Percentiles rank a stretch among this genome's conserved stretches.
Conservation (phyloP, 176 grass and related monocot species). For the Ananas comosus region DNA sequence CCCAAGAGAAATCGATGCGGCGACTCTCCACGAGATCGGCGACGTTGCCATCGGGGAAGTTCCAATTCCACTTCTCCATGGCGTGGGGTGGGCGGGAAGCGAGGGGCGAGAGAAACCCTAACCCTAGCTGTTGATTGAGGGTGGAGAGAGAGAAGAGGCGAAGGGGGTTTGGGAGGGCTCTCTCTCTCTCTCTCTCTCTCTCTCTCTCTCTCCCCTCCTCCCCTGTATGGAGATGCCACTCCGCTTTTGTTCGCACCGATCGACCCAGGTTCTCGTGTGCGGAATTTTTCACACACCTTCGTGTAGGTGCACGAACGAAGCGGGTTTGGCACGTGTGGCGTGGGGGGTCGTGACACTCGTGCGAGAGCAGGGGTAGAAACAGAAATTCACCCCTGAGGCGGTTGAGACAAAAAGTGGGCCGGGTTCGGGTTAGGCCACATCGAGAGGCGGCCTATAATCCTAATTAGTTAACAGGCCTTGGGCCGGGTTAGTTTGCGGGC, state of each 20-base stretch:
- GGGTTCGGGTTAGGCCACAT: no score
- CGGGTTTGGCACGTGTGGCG: no score
- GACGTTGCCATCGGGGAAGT: conserved; percentile 50
- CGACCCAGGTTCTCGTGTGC: no score
- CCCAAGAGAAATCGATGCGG: conserved; percentile 26
- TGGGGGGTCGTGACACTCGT: no score
- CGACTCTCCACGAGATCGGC: conserved; percentile 54
- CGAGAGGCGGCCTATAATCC: no score
- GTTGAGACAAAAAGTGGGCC: no score
- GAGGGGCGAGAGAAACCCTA: conserved; percentile 7
- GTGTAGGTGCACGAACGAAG: no score
- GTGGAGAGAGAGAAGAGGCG: not conserved
- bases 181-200: not conserved
- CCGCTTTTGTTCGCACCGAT: not conserved
- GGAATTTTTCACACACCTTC: no score
- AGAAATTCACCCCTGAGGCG: no score
- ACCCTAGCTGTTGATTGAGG: not conserved
- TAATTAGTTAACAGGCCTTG: no score
- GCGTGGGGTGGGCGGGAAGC: not conserved
- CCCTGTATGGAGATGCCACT: not conserved
- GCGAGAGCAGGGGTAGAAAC: no score
- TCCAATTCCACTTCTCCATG: conserved; percentile 48
- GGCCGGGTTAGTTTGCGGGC: no score
- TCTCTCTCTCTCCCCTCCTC: not conserved
- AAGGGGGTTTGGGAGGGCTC: not conserved